Evolutionary conservation across 2,329 filamentous ascomycete genomes (phyloP).

Genomic region (Nannizziopsis arthrosporioides): DNA sequence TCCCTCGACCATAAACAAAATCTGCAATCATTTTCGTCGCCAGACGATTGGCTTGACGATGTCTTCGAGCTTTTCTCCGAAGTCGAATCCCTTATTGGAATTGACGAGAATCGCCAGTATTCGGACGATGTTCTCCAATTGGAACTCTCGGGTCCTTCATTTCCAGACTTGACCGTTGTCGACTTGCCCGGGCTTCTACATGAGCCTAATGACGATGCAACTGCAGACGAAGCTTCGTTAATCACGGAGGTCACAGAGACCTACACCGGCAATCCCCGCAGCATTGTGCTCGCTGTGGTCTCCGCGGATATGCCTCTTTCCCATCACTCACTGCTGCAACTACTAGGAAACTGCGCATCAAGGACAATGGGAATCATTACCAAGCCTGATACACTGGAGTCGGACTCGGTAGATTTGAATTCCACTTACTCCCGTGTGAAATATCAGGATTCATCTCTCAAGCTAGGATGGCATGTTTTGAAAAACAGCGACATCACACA

Average conservation of each 20-base stretch:
- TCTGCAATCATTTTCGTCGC: conserved; percentile 16
- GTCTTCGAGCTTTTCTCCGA: conserved; percentile 21
- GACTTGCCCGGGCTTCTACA: conserved; percentile 50
- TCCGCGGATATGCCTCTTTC: conserved; percentile 34
- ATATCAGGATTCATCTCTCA: conserved; percentile 33
- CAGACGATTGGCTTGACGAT: conserved; percentile 17
- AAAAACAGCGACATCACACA: conserved; percentile 35
- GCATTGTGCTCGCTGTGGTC: conserved; percentile 39
- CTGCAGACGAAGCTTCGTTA: conserved; percentile 41
- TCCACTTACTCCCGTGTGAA: conserved; percentile 28
- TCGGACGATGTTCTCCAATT: conserved; percentile 44
- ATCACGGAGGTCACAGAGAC: conserved; percentile 37
- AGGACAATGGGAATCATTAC: conserved; percentile 39
- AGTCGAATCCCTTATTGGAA: conserved; percentile 18
- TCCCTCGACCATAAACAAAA: conserved; percentile 16
- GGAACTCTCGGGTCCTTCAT: conserved; percentile 48
- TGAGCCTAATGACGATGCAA: conserved; percentile 44
- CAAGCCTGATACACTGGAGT: conserved; percentile 33
- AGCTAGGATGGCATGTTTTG: conserved; percentile 41
- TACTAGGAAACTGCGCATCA: conserved; percentile 25
- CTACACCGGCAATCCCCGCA: conserved; percentile 35
- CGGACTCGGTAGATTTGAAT: conserved; percentile 27
- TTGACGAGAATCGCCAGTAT: conserved; percentile 18
- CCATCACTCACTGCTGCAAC: conserved; percentile 32
- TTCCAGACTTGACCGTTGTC: conserved; percentile 50